Evolutionary conservation across 2,329 filamentous ascomycete genomes (phyloP).

Genomic region (Mycosphaerella sp.): DNA sequence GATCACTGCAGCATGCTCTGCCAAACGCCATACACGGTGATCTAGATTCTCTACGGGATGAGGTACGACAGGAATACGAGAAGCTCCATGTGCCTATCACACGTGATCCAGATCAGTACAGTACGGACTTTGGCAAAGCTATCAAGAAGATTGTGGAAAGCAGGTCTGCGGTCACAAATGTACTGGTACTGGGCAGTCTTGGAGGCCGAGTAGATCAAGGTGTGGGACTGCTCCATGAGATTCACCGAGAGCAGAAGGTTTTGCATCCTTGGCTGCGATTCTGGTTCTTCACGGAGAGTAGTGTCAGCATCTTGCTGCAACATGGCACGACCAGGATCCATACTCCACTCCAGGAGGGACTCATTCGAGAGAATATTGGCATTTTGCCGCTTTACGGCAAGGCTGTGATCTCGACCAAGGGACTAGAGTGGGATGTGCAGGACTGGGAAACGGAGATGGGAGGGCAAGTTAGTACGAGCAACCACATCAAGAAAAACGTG

Average conservation of each 20-base stretch:
- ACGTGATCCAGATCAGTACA: conserved; percentile 71
- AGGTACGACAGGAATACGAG: conserved; percentile 62
- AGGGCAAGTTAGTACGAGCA: conserved; percentile 46
- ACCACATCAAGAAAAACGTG: conserved; percentile 41
- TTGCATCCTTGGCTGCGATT: conserved; percentile 46
- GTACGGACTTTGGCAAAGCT: conserved; percentile 84
- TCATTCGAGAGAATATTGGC: conserved; percentile 74
- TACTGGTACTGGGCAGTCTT: conserved; percentile 78
- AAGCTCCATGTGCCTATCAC: conserved; percentile 56
- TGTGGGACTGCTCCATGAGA: conserved; percentile 79
- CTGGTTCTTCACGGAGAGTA: conserved; percentile 75
- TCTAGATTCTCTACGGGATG: conserved; percentile 69
- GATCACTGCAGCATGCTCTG: conserved; percentile 25
- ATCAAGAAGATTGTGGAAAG: conserved; percentile 55
- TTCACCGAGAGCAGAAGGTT: conserved; percentile 51
- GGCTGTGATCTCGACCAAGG: conserved; percentile 69
- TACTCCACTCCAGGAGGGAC: conserved; percentile 46
- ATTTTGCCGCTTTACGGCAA: conserved; percentile 79
- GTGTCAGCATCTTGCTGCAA: conserved; percentile 74
- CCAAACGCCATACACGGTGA: conserved; percentile 74
- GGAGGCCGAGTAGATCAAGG: conserved; percentile 91
- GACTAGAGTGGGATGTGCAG: conserved; percentile 84
- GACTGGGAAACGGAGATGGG: conserved; percentile 63
- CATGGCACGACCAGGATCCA: conserved; percentile 61
- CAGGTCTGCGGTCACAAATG: conserved; percentile 32